These are phyloP conservation scores for Globisporangium middletonii DNA, from an alignment of 352 stramenopile genomes.

Conservation along the genomic window DNA sequence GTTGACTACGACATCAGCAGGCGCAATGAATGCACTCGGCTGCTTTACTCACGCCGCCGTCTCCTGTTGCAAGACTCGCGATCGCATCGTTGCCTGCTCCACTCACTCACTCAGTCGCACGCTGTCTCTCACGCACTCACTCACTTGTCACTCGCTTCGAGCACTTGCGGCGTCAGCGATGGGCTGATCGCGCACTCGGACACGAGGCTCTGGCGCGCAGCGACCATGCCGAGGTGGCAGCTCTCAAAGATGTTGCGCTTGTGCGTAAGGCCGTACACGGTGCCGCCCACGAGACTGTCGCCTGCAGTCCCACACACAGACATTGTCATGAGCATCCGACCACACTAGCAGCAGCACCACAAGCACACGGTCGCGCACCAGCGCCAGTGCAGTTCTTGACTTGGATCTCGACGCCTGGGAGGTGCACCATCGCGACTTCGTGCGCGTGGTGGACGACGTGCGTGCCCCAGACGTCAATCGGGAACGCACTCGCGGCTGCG, in stretches of 20 bases:
- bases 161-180: constrained; percentile 26
- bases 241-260: constrained; percentile 53
- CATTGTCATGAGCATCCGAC: neutral
- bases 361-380: constrained; percentile 21
- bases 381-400: constrained; percentile 72
- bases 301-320: constrained; percentile 21
- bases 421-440: constrained; percentile 52
- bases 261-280: constrained; percentile 67
- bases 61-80: too few species aligned
- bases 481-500: constrained; percentile 26
- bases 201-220: constrained; percentile 56
- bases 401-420: constrained; percentile 47
- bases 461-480: constrained; percentile 46
- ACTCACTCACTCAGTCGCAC: neutral
- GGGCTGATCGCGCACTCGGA: constrained; percentile 67
- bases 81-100: neutral
- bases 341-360: too few species aligned
- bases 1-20: too few species aligned
- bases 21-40: too few species aligned
- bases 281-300: constrained; percentile 71
- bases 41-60: too few species aligned
- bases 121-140: neutral
- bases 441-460: constrained; percentile 41
- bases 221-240: constrained; percentile 72
- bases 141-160: constrained; percentile 14